Evolutionary conservation across 257 asterid species (phyloP).

Genomic region (Linderniella brevidens): DNA sequence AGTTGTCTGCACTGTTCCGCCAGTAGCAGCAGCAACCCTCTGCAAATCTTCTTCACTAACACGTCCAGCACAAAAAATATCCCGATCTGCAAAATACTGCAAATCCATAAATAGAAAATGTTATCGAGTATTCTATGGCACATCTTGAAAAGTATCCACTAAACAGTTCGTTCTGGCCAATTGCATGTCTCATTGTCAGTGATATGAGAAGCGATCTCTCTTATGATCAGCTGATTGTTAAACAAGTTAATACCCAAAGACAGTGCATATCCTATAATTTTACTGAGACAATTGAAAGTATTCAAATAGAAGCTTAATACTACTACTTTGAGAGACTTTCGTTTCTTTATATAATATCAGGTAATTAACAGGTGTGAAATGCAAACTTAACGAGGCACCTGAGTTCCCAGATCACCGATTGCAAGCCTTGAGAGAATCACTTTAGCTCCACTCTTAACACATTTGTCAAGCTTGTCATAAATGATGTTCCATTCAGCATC

Average conservation of each 20-base stretch:
- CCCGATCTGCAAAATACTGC: slow-evolving; percentile 95
- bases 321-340: background rate
- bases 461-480: slow-evolving; percentile 82
- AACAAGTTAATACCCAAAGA: too few species aligned
- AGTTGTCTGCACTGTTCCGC: slow-evolving; percentile 87
- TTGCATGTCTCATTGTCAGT: too few species aligned
- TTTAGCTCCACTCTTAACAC: slow-evolving; percentile 83
- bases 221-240: too few species aligned
- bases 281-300: too few species aligned
- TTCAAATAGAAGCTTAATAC: too few species aligned
- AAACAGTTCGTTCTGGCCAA: too few species aligned
- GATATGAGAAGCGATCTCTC: too few species aligned
- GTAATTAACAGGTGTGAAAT: too few species aligned
- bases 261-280: too few species aligned
- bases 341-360: background rate
- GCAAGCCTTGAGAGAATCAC: slow-evolving; percentile 81
- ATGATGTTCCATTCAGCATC: slow-evolving; percentile 97
- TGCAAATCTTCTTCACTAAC: slow-evolving; percentile 80
- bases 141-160: too few species aligned
- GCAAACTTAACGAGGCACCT: slow-evolving; percentile 23
- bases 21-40: slow-evolving; percentile 89
- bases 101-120: slow-evolving; percentile 9
- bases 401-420: slow-evolving; percentile 88
- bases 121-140: too few species aligned
- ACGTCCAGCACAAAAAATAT: slow-evolving; percentile 90